Base-by-base conservation (phyloP, 148 eudicot genomes). In the Fagopyrum tataricum region DNA sequence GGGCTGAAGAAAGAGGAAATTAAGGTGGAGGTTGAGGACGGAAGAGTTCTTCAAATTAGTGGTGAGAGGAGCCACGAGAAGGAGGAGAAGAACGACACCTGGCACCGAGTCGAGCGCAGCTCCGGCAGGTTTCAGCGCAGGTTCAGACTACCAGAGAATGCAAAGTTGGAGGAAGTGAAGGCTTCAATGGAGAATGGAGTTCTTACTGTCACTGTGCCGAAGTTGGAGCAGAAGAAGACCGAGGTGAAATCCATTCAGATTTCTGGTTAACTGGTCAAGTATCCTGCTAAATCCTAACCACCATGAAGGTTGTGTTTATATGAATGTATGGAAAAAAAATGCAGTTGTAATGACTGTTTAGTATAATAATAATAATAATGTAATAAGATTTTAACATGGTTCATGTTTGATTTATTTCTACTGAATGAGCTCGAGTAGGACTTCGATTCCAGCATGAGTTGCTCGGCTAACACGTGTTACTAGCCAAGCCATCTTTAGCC, bases 11-110 rank as follows among this genome's bases (percentile, higher is more conserved):
- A 70, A 51, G 72, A 70, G 52, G 72, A 70, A 11, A 51, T 73
- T 7, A 73, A 41, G 49, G 75, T 73, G 43, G 67, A 73, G 67
- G 75, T 73, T 4, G 75, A 55, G 43, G 75, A 73, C 11, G 75
- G 66, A 11, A 73, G 67, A 42, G 75, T 72, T 2, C 74, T 72
- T n/a, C 74, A 72, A 61, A 72, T 72, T 43, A 72, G 74, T 61
- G 74, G 74, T 0, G 75, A 73, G 75, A 73, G 75, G 75, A 73
- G 6, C 31, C 14, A 7, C 24, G 75, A 73, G 39, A 52, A 48
- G 67, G 75, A 73, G 48, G 72, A 70, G 75, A 73, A 73, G 75
- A 73, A 31, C 47, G 75, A 73, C n/a, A 73, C 3, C 46, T 73
- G 75, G 75, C 75, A 73, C 48, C 64, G 75, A 15, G 49, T 73